Base-by-base conservation (phyloP, 306 rosid species). In the Carpinus fangiana region DNA sequence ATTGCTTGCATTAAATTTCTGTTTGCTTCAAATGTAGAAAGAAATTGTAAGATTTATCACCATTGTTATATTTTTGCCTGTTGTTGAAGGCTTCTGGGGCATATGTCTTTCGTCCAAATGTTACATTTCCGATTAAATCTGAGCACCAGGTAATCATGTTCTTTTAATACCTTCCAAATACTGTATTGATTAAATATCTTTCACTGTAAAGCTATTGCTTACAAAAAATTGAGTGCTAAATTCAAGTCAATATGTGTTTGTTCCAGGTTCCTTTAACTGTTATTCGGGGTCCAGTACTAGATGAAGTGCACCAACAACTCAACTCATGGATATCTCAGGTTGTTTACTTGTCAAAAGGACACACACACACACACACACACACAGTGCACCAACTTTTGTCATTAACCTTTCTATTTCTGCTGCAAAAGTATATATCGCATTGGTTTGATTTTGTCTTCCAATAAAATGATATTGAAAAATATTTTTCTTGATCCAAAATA, bases 241-340 rank as follows among this genome's bases (percentile, higher is more conserved):
- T 46, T 31, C 70, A 43, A 70, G 73, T 52, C 75, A 53, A 48
- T 52, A 72, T 79, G 0, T 73, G 65, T 9, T 23, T 78, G 17
- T 45, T 69, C 52, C 86, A 83, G 87, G 53, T 80, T 52, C 81
- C 88, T 70, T 74, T 81, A 84, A 79, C 88, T 17, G 64, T 88
- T 73, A 28, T 85, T 18, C 79, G 72, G 34, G 91, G 91, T 50
- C 88, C 91, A 26, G 57, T 88, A 47, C 77, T 88, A 73, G 89
- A 88, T 71, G 91, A 88, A 81, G 89, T 88, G 64, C 91, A 86
- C 78, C 89, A 86, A 61, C 34, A 79, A 76, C 77, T 88, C 78
- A 79, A 72, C 78, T 70, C 91, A 81, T 88, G 91, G 91, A 83
- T 88, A 81, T 88, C 80, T 60, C 91, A 86, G 91, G 91, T 88